Conservation (phyloP, 768 basidiomycete species). For the Leccinellum albellum region DNA sequence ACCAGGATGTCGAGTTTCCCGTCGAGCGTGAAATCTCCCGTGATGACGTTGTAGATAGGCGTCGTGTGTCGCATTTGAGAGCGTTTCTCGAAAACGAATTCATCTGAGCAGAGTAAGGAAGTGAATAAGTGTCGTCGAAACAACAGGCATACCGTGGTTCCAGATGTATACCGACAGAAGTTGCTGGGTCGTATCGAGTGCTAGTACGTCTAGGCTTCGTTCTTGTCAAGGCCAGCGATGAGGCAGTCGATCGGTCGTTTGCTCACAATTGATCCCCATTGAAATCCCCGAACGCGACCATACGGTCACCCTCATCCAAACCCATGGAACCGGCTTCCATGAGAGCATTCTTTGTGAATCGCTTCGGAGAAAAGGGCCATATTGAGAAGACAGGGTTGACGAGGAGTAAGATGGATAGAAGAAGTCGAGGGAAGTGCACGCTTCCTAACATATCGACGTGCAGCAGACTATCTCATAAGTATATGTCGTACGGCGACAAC, state of each 20-base stretch:
- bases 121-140: background rate
- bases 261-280: conserved; percentile 93
- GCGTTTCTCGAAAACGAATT: conserved; percentile 52
- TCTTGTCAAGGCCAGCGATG: background rate
- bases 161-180: conserved; percentile 76
- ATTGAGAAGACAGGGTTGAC: conserved; percentile 29
- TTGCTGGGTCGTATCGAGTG: conserved; percentile 71
- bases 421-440: background rate
- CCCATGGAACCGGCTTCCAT: conserved; percentile 80
- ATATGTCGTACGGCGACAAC: background rate
- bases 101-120: conserved; percentile 38
- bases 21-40: conserved; percentile 90
- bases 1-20: conserved; percentile 88
- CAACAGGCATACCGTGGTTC: conserved; percentile 64
- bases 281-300: conserved; percentile 92
- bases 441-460: conserved; percentile 13
- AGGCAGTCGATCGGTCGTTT: background rate
- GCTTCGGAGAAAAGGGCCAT: conserved; percentile 89
- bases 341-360: conserved; percentile 78
- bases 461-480: too few species aligned
- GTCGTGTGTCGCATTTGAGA: conserved; percentile 51
- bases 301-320: conserved; percentile 62
- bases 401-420: conserved; percentile 19
- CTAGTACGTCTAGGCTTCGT: conserved; percentile 72
- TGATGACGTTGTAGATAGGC: conserved; percentile 76